A percentile compares a stretch with the other conserved stretches of the same genome.
phyloP scores from a whole-genome alignment of 2,329 filamentous ascomycete genomes.

The Amauroascus niger region DNA sequence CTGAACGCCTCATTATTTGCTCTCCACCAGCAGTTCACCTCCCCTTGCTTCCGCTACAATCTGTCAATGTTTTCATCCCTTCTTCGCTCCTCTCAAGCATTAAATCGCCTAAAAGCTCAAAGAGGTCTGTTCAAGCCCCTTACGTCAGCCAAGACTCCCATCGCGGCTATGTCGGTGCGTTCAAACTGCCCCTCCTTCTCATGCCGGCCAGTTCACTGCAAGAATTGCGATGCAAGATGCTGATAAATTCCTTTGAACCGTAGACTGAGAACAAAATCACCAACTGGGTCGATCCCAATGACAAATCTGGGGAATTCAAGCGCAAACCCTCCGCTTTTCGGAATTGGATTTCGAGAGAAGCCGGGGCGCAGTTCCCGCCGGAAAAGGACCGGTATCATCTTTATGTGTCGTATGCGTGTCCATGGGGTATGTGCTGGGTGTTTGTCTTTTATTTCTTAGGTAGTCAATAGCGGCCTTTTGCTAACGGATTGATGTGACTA shows the following conservation, averaged over 20 bases:
- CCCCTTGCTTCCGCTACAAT: not conserved
- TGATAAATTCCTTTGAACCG: constrained; percentile 4
- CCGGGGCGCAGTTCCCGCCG: constrained; percentile 64
- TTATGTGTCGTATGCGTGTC: constrained; percentile 88
- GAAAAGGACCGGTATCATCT: constrained; percentile 90
- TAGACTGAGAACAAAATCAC: constrained; percentile 49
- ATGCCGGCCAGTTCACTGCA: not conserved
- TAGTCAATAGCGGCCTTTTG: not conserved
- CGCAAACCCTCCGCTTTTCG: constrained; percentile 75
- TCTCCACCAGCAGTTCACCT: no score
- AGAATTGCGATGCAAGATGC: not conserved
- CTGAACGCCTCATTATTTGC: not conserved
- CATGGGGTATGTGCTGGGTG: constrained; percentile 58
- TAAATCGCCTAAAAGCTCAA: not conserved
- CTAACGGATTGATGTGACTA: constrained; percentile 25
- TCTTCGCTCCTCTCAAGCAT: constrained; percentile 2
- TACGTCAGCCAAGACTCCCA: constrained; percentile 14
- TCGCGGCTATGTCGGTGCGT: constrained; percentile 13
- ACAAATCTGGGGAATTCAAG: constrained; percentile 86
- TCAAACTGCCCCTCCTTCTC: not conserved
- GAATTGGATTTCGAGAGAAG: constrained; percentile 62
- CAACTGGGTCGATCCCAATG: constrained; percentile 68
- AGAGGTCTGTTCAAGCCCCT: not conserved
- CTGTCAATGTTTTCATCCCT: constrained; percentile 7
- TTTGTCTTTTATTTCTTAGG: not conserved